Evolutionary conservation across 768 basidiomycete genomes (phyloP).

Genomic region (Tricholoma terreum): DNA sequence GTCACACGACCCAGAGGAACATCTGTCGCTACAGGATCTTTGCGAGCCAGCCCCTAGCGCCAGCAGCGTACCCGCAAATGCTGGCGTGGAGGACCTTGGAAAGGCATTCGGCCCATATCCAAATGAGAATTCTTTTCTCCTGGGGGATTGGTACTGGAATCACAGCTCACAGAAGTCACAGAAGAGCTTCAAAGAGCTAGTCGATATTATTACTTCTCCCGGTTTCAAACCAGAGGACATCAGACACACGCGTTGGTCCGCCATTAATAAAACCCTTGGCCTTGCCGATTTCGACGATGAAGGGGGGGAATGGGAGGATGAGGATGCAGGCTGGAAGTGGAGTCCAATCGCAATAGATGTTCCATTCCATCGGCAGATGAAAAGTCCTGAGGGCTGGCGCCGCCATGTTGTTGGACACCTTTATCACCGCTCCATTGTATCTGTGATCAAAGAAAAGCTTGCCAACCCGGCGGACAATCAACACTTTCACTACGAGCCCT

Average conservation of each 20-base stretch:
- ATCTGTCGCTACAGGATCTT: neutral
- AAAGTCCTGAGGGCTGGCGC: neutral
- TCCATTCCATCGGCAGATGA: too few species aligned
- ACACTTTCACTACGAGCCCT: constrained; percentile 17
- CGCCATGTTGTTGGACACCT: neutral
- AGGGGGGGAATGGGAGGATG: too few species aligned
- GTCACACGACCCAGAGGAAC: neutral
- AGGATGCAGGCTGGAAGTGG: too few species aligned
- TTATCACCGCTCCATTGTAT: too few species aligned
- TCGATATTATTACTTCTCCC: constrained; percentile 5
- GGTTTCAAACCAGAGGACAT: constrained; percentile 9
- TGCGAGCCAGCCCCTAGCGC: neutral
- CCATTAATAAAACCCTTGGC: constrained; percentile 12
- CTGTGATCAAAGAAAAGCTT: too few species aligned
- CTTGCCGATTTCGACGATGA: too few species aligned
- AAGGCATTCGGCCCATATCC: constrained; percentile 4
- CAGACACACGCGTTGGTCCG: constrained; percentile 2
- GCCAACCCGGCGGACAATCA: neutral
- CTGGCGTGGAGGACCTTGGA: too few species aligned
- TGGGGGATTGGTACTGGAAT: too few species aligned
- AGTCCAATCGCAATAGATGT: constrained; percentile 4
- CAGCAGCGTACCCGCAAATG: too few species aligned
- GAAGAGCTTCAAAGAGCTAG: too few species aligned
- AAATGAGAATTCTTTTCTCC: constrained; percentile 10
- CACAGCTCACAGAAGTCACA: too few species aligned